phyloP scores from a whole-genome alignment of 805 yeast genomes.

The Candida glaebosa region DNA sequence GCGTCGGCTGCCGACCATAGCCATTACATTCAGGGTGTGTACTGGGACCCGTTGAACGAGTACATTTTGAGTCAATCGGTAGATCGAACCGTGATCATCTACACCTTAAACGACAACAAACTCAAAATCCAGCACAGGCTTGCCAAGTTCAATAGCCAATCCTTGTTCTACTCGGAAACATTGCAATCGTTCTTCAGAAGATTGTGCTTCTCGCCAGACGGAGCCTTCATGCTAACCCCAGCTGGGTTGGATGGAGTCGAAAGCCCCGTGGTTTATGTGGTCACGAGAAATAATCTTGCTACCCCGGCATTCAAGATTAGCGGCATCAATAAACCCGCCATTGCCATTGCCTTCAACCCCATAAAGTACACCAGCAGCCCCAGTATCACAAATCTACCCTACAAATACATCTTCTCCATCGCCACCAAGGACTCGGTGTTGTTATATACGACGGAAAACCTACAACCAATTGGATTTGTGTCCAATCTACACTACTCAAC shows the following conservation, averaged over 20 bases:
- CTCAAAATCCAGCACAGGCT: constrained; percentile 1
- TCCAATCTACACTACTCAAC: constrained; percentile 84
- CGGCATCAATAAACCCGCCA: constrained; percentile 77
- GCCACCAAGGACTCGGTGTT: constrained; percentile 87
- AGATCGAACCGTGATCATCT: constrained; percentile 78
- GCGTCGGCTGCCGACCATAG: constrained; percentile 66
- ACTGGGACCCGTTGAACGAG: constrained; percentile 88
- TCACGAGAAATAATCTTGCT: constrained; percentile 64
- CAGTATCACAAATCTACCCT: constrained; percentile 56
- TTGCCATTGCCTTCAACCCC: constrained; percentile 79
- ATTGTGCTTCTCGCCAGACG: constrained; percentile 86
- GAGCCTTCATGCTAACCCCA: constrained; percentile 68
- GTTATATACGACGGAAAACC: constrained; percentile 74
- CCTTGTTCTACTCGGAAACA: constrained; percentile 77
- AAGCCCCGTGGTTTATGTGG: constrained; percentile 65
- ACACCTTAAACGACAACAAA: constrained; percentile 20
- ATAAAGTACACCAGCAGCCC: constrained; percentile 39
- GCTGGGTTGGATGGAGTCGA: constrained; percentile 55
- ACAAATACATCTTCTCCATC: constrained; percentile 84
- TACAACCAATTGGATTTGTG: constrained; percentile 67
- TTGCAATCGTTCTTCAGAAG: constrained; percentile 88
- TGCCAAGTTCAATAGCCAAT: constrained; percentile 8
- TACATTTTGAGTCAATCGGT: constrained; percentile 85
- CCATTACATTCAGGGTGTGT: constrained; percentile 93
- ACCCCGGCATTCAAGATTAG: constrained; percentile 80